These are phyloP conservation scores for Boletellus sp. DNA, from an alignment of 768 basidiomycete genomes.

Conservation along the genomic window DNA sequence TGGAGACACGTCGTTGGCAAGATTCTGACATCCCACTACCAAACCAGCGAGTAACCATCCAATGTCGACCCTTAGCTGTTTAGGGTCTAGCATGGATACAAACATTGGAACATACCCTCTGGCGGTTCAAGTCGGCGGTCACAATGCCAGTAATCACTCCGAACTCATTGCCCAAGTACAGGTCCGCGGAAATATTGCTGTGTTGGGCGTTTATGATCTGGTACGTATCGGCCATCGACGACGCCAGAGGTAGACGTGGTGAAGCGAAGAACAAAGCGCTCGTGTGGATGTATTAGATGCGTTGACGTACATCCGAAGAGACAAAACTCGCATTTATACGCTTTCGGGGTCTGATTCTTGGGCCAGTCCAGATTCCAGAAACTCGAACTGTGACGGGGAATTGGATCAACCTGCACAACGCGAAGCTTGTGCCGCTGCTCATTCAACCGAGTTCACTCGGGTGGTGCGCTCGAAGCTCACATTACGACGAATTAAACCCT, in stretches of 20 bases:
- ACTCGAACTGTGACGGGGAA: not conserved
- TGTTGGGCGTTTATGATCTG: not conserved
- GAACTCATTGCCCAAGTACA: too few species aligned
- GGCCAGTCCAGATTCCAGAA: not conserved
- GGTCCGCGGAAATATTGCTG: too few species aligned
- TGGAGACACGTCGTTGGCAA: not conserved
- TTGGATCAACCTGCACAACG: too few species aligned
- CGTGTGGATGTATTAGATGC: not conserved
- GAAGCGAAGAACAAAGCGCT: too few species aligned
- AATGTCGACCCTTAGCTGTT: too few species aligned
- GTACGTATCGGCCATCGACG: not conserved
- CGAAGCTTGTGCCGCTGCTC: too few species aligned
- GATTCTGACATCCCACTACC: not conserved
- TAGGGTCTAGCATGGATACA: not conserved
- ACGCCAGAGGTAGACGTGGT: not conserved
- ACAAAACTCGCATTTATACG: not conserved
- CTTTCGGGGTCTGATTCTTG: not conserved
- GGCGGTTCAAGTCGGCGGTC: not conserved
- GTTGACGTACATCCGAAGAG: not conserved
- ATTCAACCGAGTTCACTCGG: too few species aligned
- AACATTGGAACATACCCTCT: not conserved
- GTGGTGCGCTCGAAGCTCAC: too few species aligned
- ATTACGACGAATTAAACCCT: too few species aligned
- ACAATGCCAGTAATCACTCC: too few species aligned
- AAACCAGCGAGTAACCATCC: not conserved